Percentiles rank a stretch among this genome's conserved stretches.
phyloP scores from a whole-genome alignment of 192 early-diverging fungal species.

The Rhizophagus sp. region DNA sequence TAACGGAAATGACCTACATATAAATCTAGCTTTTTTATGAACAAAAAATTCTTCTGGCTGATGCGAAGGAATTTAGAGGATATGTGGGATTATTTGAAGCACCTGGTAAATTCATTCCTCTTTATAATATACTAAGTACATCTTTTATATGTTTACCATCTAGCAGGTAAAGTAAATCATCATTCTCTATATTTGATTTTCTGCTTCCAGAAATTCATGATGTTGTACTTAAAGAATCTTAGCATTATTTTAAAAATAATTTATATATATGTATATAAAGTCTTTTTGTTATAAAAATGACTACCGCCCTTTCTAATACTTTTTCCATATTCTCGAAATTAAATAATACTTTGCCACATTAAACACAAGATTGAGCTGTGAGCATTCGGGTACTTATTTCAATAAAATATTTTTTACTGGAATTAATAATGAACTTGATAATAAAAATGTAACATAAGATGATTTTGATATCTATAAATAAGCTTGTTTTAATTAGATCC shows the following conservation, averaged over 20 bases:
- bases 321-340: too few species aligned
- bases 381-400: constrained; percentile 69
- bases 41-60: constrained; percentile 63
- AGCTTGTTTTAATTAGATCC: constrained; percentile 84
- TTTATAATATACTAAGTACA: constrained; percentile 59
- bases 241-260: too few species aligned
- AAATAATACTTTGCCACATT: too few species aligned
- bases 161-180: constrained; percentile 29
- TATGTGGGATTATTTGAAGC: constrained; percentile 72
- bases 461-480: constrained; percentile 65
- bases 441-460: constrained; percentile 56
- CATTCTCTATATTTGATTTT: constrained; percentile 15
- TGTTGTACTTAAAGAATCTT: not conserved
- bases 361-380: too few species aligned
- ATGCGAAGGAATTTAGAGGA: constrained; percentile 67
- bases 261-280: too few species aligned
- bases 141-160: constrained; percentile 53
- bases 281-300: too few species aligned
- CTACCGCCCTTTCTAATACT: too few species aligned
- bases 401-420: constrained; percentile 84
- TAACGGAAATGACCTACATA: constrained; percentile 75
- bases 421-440: constrained; percentile 79
- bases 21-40: constrained; percentile 74
- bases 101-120: constrained; percentile 82
- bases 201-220: not conserved